Evolutionary conservation across 2,329 filamentous ascomycete species (phyloP).

Genomic region (Aspergillus ochraceus): DNA sequence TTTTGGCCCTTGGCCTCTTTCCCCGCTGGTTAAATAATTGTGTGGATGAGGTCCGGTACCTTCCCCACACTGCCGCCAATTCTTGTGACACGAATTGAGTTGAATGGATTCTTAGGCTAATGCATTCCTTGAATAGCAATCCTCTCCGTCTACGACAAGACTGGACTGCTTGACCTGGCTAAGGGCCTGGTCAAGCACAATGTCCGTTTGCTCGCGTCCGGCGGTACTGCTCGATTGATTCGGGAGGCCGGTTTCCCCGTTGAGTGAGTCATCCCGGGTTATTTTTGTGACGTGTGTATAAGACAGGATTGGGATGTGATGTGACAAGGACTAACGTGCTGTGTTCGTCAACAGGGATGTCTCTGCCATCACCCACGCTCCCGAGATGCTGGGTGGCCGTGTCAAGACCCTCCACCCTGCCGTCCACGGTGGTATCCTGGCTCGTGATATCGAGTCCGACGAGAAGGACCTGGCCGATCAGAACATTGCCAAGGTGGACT

Average conservation of each 20-base stretch:
- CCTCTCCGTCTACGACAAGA: constrained; percentile 98
- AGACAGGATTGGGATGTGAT: background rate
- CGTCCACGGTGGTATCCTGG: constrained; percentile 81
- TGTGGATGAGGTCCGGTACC: constrained; percentile 15
- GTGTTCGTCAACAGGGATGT: constrained; percentile 66
- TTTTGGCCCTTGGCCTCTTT: constrained; percentile 10
- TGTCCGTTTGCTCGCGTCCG: constrained; percentile 90
- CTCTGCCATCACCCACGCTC: constrained; percentile 92
- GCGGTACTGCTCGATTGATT: constrained; percentile 94
- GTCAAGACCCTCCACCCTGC: constrained; percentile 97
- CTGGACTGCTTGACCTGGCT: constrained; percentile 85
- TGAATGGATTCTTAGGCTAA: constrained; percentile 8
- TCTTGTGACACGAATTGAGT: constrained; percentile 10
- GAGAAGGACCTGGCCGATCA: constrained; percentile 95
- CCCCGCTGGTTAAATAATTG: constrained; percentile 18
- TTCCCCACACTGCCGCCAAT: constrained; percentile 16
- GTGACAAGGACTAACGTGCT: background rate
- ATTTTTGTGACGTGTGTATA: background rate
- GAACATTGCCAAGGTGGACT: constrained; percentile 94
- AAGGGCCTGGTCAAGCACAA: constrained; percentile 87
- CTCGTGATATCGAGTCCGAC: constrained; percentile 89
- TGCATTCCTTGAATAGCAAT: constrained; percentile 60
- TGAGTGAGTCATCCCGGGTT: constrained; percentile 63
- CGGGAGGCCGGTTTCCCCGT: constrained; percentile 94
- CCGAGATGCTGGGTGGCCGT: constrained; percentile 90